Conservation (phyloP, 179 eudicot genomes). For the Patellifolia procumbens region DNA sequence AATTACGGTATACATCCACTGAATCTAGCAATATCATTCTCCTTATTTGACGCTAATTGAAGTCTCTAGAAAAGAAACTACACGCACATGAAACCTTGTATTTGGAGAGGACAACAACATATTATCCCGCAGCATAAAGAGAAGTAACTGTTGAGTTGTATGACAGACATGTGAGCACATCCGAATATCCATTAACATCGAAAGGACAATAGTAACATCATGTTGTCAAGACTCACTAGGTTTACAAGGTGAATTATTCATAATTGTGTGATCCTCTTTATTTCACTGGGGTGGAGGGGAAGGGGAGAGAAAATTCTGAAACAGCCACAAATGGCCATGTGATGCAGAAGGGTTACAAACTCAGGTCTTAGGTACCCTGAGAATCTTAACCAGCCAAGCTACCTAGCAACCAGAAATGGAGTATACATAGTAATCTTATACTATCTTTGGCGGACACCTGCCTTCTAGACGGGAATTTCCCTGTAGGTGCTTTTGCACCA, state of each 20-base stretch:
- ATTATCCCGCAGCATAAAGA: not conserved
- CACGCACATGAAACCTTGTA: not conserved
- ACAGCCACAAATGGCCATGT: not conserved
- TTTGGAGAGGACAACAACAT: not conserved
- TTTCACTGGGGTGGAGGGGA: not conserved
- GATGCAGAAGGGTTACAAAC: not conserved
- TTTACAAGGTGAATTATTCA: not conserved
- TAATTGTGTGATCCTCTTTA: not conserved
- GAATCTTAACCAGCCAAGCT: not conserved
- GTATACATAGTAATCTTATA: not conserved
- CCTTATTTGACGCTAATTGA: not conserved
- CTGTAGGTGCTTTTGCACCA: not conserved
- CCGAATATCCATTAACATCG: slow-evolving; percentile 5
- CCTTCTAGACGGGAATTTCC: not conserved
- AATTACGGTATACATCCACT: not conserved
- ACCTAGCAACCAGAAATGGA: not conserved
- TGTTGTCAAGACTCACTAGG: not conserved
- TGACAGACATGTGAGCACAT: not conserved
- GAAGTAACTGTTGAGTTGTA: not conserved
- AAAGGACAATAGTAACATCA: not conserved
- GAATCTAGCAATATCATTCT: not conserved
- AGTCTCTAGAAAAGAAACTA: slow-evolving; percentile 3
- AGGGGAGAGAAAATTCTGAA: not conserved
- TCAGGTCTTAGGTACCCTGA: not conserved
- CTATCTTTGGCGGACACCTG: not conserved